Evolutionary conservation across 805 yeast species (phyloP), one percentile per base, ranked within the genome.

Genomic region (Cyberlindnera americana): DNA sequence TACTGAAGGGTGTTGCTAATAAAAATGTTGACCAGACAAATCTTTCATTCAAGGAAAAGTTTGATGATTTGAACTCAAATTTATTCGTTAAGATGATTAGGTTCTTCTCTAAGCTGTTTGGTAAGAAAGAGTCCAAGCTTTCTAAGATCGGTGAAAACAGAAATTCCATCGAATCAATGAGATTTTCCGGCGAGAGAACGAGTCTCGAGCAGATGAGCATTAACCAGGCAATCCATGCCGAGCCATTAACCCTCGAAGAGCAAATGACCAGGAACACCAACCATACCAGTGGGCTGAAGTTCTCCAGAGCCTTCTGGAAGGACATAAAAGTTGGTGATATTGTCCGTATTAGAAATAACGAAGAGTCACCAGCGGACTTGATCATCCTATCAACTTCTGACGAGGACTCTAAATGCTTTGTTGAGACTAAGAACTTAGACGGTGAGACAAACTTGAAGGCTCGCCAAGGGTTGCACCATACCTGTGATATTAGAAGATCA

Each of bases 401-500:
- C 52, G 60, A 67, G 2, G 87, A 83, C 50, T 82, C 81, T 36
- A 75, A 73, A 36, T 83, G 90, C 61, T 54, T 77, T 52, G 77
- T 83, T 14, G 95, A 84, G 58, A 84, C 95, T 0, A 84, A 83
- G 54, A 84, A 84, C 59, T 68, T 84, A 48, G 95, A 84, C 61
- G 93, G 95, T 60, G 83, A 77, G 54, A 77, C 93, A 2, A 84
- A 83, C 50, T 65, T 85, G 61, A 84, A 84, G 60, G 78, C 81
- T 33, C 80, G 81, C 52, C 83, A 79, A 57, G 81, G 89, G 6
- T 60, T 84, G 49, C 77, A 80, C 52, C 74, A 77, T 49, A 72
- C 82, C 27, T 60, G 74, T 10, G 65, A 62, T 25, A 65, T 74
- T 12, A 64, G 69, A 41, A 72, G 67, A 34, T 59, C 75, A 2